Evolutionary conservation across 768 basidiomycete genomes (phyloP).

Genomic region (Xerocomus brunneocitrinus): DNA sequence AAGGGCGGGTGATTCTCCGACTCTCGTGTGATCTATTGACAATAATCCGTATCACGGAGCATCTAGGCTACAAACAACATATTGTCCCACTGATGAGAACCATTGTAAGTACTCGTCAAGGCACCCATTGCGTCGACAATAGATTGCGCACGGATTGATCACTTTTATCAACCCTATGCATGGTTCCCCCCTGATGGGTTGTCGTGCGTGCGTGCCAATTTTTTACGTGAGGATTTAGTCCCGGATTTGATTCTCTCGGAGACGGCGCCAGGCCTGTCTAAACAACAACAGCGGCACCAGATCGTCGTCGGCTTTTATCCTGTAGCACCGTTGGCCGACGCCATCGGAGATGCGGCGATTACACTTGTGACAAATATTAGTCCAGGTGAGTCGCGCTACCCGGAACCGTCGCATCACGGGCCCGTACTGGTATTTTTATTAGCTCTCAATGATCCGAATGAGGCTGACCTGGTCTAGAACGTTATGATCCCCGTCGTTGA

Average conservation of each 20-base stretch:
- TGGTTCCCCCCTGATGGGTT: neutral
- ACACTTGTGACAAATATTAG: slow-evolving; percentile 26
- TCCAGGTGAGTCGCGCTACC: slow-evolving; percentile 35
- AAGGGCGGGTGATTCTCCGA: neutral
- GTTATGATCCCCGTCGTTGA: slow-evolving; percentile 61
- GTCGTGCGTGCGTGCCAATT: neutral
- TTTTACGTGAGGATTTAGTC: neutral
- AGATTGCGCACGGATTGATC: neutral
- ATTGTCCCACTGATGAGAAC: neutral
- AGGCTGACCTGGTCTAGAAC: slow-evolving; percentile 57
- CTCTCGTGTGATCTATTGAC: neutral
- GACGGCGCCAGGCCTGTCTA: slow-evolving; percentile 4
- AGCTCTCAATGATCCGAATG: neutral
- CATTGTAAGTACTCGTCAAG: neutral
- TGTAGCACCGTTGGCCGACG: slow-evolving; percentile 13
- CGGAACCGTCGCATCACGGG: slow-evolving; percentile 48
- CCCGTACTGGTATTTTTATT: slow-evolving; percentile 53
- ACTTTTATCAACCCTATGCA: neutral
- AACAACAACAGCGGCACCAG: slow-evolving; percentile 4
- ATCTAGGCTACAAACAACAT: neutral
- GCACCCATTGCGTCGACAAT: neutral
- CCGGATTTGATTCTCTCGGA: slow-evolving; percentile 6
- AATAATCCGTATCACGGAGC: neutral
- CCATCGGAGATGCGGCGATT: slow-evolving; percentile 11
- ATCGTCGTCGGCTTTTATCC: slow-evolving; percentile 9